Evolutionary conservation across 805 yeast species (phyloP), one percentile per base, ranked within the genome.

Genomic region (Priceomyces fermenticarens): DNA sequence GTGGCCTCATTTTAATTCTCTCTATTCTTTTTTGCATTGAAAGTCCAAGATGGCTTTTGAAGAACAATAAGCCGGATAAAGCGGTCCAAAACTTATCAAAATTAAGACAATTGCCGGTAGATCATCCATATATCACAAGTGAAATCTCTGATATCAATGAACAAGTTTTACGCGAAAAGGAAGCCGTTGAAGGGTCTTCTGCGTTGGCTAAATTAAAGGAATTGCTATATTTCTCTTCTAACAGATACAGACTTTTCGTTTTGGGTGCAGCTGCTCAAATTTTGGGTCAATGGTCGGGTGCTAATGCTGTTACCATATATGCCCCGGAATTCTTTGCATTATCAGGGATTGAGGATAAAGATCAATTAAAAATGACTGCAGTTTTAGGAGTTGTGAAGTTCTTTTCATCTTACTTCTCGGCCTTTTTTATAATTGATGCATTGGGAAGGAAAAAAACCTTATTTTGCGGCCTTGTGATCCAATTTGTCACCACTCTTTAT

Each of bases 281-380:
- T 10, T 60, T 78, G 30, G 75, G 74, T 29, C 82, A 78, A 58
- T 78, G 82, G 82, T 70, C 78, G n/a, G 81, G 81, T 38, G 77
- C 81, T 5, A 72, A 71, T 47, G 70, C 81, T 6, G 60, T 79
- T 34, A 78, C 83, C 2, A 75, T 77, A 36, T 79, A 78, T 48
- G 77, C 82, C 30, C 75, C 82, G 2, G 77, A 74, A 38, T 57
- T 78, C 33, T 72, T 77, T 44, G 67, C 66, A 3, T 58, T 74
- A 43, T 70, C 71, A 39, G 81, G 82, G 35, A 63, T 69, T 39
- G 51, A 54, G 8, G 75, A 73, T 23, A 64, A 69, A 32, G 65
- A 65, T 32, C 52, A 63, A 37, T 57, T 74, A 54, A 63, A 62
- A 39, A 72, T 73, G 68, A 74, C 81, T 8, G 77, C 80, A 16